Evolutionary conservation across 208 protist genomes (phyloP).

Genomic region (Zelonia costaricensis): DNA sequence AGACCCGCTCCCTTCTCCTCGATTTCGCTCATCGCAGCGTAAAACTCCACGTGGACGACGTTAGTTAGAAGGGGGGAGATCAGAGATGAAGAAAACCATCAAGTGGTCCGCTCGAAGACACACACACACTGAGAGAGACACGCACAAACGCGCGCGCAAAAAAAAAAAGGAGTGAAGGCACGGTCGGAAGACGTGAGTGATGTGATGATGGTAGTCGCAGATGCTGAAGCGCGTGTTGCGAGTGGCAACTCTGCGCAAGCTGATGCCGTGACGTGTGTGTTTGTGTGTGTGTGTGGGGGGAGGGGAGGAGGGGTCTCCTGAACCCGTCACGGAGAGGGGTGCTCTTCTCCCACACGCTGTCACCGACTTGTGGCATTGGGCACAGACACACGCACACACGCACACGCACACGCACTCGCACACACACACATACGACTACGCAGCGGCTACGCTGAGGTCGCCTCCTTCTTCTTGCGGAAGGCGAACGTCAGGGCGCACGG

Average conservation of each 20-base stretch:
- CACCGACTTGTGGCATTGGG: background rate
- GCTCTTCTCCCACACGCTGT: too few species aligned
- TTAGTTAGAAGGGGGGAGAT: too few species aligned
- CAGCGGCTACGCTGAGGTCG: background rate
- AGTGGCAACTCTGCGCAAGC: too few species aligned
- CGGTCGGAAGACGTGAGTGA: conserved; percentile 1
- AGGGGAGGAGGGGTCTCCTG: too few species aligned
- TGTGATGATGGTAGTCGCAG: background rate
- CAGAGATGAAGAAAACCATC: conserved; percentile 1
- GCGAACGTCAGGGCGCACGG: conserved; percentile 46
- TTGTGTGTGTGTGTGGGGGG: too few species aligned
- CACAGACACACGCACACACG: background rate
- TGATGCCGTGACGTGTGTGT: too few species aligned
- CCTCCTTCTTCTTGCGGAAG: conserved; percentile 48
- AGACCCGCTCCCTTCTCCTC: too few species aligned
- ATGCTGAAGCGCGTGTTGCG: too few species aligned
- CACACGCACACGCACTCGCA: background rate
- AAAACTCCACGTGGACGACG: too few species aligned
- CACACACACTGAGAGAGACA: background rate
- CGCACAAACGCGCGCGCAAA: background rate
- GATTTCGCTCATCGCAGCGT: too few species aligned
- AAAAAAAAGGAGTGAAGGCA: background rate
- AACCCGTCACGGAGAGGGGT: too few species aligned
- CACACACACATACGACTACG: too few species aligned
- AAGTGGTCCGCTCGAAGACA: background rate